phyloP scores from a whole-genome alignment of 139 green algal genomes.

The Marvania coccoides region DNA sequence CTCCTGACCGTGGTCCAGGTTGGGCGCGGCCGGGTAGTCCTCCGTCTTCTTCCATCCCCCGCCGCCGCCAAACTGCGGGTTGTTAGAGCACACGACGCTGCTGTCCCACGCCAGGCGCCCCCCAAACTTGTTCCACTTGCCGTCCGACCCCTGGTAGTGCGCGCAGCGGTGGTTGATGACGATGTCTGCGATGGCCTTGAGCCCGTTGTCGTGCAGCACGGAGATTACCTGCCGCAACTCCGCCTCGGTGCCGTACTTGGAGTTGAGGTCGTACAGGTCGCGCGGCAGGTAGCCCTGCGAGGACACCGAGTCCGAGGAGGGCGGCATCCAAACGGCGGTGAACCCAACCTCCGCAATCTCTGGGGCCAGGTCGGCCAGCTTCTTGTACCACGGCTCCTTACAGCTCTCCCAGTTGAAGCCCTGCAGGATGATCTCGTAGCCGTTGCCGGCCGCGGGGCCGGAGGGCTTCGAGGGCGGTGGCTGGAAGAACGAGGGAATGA shows the following conservation, averaged over 20 bases:
- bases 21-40: slow-evolving; percentile 86
- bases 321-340: slow-evolving; percentile 90
- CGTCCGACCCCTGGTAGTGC: slow-evolving; percentile 56
- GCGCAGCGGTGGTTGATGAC: slow-evolving; percentile 94
- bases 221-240: slow-evolving; percentile 67
- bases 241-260: slow-evolving; percentile 61
- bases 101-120: slow-evolving; percentile 86
- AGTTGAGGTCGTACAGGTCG: slow-evolving; percentile 77
- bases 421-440: slow-evolving; percentile 92
- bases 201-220: slow-evolving; percentile 50
- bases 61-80: slow-evolving; percentile 73
- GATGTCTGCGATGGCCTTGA: slow-evolving; percentile 89
- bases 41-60: slow-evolving; percentile 73
- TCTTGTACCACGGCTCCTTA: slow-evolving; percentile 56
- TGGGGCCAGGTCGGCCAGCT: slow-evolving; percentile 22
- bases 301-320: slow-evolving; percentile 79
- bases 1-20: slow-evolving; percentile 91
- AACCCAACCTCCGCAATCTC: slow-evolving; percentile 79
- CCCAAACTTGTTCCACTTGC: slow-evolving; percentile 84
- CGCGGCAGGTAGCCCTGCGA: slow-evolving; percentile 82
- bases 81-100: slow-evolving; percentile 73
- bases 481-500: slow-evolving; percentile 18
- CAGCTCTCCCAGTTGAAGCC: slow-evolving; percentile 93
- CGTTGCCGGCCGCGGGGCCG: slow-evolving; percentile 56
- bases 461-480: slow-evolving; percentile 20